A percentile compares a stretch with the other conserved stretches of the same genome.
Evolutionary conservation across 2,329 filamentous ascomycete species (phyloP).

Genomic region (Epicoccum sorghinum): DNA sequence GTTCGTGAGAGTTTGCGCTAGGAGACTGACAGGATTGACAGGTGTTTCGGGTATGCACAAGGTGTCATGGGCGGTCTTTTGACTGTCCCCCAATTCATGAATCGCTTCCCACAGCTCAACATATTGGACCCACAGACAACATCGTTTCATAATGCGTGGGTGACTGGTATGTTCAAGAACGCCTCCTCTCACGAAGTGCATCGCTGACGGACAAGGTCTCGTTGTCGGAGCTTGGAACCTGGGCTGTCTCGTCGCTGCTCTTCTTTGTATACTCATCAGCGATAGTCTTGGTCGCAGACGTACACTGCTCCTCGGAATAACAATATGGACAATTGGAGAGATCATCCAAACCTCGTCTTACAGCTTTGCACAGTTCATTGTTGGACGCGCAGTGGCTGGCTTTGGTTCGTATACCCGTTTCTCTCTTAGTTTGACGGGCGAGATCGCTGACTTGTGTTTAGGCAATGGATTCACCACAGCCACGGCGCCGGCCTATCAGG

Average conservation of each 20-base stretch:
- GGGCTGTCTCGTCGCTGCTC: constrained; percentile 64
- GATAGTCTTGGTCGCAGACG: constrained; percentile 57
- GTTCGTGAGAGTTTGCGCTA: background rate
- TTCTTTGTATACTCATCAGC: constrained; percentile 57
- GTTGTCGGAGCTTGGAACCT: constrained; percentile 47
- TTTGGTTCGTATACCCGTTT: constrained; percentile 49
- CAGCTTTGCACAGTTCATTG: constrained; percentile 57
- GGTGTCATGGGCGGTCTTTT: constrained; percentile 74
- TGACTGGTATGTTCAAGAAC: constrained; percentile 26
- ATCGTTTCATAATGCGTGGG: constrained; percentile 30
- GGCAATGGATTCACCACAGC: constrained; percentile 61
- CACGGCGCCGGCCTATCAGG: constrained; percentile 60
- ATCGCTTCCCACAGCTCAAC: constrained; percentile 35
- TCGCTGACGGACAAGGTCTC: constrained; percentile 26
- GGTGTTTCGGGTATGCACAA: constrained; percentile 65
- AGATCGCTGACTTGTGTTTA: constrained; percentile 9
- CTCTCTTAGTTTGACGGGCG: background rate
- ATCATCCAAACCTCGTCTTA: constrained; percentile 57
- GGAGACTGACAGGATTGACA: constrained; percentile 25
- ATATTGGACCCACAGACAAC: constrained; percentile 22
- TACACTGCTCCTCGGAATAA: constrained; percentile 56
- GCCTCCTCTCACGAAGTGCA: background rate
- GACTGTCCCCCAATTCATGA: constrained; percentile 67
- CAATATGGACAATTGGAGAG: constrained; percentile 57
- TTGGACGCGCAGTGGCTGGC: constrained; percentile 57